Percentiles rank a stretch among this genome's conserved stretches.
phyloP scores from a whole-genome alignment of 2,329 filamentous ascomycete genomes.

The Ophiostoma perfectum region DNA sequence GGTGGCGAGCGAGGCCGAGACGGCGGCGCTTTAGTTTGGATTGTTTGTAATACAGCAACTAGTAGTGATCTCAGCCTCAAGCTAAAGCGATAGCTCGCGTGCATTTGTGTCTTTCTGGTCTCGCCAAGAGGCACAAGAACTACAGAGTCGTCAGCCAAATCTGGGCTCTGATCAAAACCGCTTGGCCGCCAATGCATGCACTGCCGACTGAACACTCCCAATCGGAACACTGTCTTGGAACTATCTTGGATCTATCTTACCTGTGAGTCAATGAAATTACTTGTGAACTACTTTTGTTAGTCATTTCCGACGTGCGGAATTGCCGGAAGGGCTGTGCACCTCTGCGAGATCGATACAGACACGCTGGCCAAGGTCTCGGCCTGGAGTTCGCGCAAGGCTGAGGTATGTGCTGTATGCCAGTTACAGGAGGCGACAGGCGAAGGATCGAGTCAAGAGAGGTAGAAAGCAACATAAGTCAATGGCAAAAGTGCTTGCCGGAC shows the following conservation, averaged over 20 bases:
- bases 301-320: background rate
- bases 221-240: too few relatives aligned
- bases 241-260: too few relatives aligned
- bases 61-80: background rate
- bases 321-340: background rate
- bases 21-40: too few relatives aligned
- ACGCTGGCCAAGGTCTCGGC: conserved; percentile 1
- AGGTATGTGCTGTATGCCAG: background rate
- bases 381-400: conserved; percentile 3
- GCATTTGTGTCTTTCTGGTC: background rate
- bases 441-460: background rate
- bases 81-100: background rate
- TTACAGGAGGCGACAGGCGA: too few relatives aligned
- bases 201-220: too few relatives aligned
- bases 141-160: conserved; percentile 4
- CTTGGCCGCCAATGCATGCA: background rate
- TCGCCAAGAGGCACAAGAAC: conserved; percentile 1
- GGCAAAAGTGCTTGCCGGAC: background rate
- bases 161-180: background rate
- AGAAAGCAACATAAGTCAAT: background rate
- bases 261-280: too few relatives aligned
- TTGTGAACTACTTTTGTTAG: background rate
- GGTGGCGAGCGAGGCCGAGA: too few relatives aligned
- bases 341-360: background rate
- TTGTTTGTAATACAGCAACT: background rate